phyloP scores from a whole-genome alignment of 2,329 filamentous ascomycete genomes.

The Davidsoniella australis region DNA sequence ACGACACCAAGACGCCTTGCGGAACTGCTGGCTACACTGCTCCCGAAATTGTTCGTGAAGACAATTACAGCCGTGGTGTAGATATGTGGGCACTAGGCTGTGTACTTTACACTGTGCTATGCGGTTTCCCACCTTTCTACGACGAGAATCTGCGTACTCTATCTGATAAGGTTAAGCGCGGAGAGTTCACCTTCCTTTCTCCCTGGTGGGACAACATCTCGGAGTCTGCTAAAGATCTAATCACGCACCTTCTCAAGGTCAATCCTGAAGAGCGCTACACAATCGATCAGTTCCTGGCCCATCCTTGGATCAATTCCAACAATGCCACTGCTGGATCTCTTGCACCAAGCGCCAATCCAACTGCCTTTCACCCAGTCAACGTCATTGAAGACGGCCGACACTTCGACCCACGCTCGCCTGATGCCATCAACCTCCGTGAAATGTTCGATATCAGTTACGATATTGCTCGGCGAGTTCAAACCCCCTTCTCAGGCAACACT shows the following conservation, averaged over 20 bases:
- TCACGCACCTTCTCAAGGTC: constrained; percentile 82
- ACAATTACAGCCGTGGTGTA: constrained; percentile 94
- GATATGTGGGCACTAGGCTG: constrained; percentile 99
- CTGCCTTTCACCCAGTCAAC: constrained; percentile 40
- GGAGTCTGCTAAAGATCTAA: constrained; percentile 81
- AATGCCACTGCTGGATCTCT: constrained; percentile 18
- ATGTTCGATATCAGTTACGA: constrained; percentile 98
- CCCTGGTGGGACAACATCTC: constrained; percentile 99
- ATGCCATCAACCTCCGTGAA: constrained; percentile 85
- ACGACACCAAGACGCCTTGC: constrained; percentile 96
- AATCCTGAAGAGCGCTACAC: constrained; percentile 91
- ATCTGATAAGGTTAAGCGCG: constrained; percentile 91
- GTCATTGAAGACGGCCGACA: constrained; percentile 45
- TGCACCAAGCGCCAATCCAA: constrained; percentile 10
- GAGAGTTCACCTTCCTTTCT: constrained; percentile 92
- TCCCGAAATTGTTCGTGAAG: constrained; percentile 96
- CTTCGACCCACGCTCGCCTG: constrained; percentile 87
- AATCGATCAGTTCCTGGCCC: constrained; percentile 81
- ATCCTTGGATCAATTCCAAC: constrained; percentile 60
- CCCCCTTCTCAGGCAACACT: constrained; percentile 79
- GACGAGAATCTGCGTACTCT: constrained; percentile 95
- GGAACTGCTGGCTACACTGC: constrained; percentile 96
- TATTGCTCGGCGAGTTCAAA: constrained; percentile 90
- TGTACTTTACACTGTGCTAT: constrained; percentile 89
- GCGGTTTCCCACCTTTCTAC: constrained; percentile 95